Conservation (phyloP, 371 early-diverging fungal species). For the Actinomucor elegans region DNA sequence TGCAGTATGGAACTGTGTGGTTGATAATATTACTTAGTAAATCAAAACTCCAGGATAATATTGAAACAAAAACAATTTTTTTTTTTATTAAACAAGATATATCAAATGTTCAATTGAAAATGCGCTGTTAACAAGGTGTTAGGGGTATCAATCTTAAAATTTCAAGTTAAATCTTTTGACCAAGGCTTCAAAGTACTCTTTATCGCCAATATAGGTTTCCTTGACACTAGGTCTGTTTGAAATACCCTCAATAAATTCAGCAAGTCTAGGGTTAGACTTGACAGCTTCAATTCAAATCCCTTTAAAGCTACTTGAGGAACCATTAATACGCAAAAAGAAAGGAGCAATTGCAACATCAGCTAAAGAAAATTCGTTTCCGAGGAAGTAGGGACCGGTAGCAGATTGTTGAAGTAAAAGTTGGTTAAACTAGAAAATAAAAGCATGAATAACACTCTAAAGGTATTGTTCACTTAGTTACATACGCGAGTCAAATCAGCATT, state of each 20-base stretch:
- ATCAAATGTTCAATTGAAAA: no score
- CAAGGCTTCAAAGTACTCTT: slow-evolving; percentile 15
- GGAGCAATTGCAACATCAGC: slow-evolving; percentile 63
- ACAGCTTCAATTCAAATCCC: slow-evolving; percentile 17
- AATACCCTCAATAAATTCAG: slow-evolving; percentile 34
- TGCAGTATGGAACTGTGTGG: no score
- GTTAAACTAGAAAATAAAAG: slow-evolving; percentile 28
- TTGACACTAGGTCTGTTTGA: slow-evolving; percentile 21
- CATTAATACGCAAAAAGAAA: slow-evolving; percentile 38
- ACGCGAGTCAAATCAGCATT: slow-evolving; percentile 27
- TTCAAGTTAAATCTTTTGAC: slow-evolving; percentile 9
- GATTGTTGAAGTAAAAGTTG: slow-evolving; percentile 47
- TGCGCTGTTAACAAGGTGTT: no score
- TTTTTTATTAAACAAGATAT: no score
- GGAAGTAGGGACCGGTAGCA: slow-evolving; percentile 61
- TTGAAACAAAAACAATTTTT: no score
- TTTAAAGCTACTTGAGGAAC: slow-evolving; percentile 15
- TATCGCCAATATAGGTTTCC: slow-evolving; percentile 29
- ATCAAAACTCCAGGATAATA: no score
- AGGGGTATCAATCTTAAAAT: no score
- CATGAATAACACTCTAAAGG: background rate
- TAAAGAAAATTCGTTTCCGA: slow-evolving; percentile 54
- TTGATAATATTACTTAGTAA: no score
- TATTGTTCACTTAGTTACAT: background rate
- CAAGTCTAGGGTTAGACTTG: slow-evolving; percentile 25